Percentiles rank a stretch among this genome's conserved stretches.
Evolutionary conservation across 108 stramenopile species (phyloP).

Genomic region (Schizochytrium sp.): DNA sequence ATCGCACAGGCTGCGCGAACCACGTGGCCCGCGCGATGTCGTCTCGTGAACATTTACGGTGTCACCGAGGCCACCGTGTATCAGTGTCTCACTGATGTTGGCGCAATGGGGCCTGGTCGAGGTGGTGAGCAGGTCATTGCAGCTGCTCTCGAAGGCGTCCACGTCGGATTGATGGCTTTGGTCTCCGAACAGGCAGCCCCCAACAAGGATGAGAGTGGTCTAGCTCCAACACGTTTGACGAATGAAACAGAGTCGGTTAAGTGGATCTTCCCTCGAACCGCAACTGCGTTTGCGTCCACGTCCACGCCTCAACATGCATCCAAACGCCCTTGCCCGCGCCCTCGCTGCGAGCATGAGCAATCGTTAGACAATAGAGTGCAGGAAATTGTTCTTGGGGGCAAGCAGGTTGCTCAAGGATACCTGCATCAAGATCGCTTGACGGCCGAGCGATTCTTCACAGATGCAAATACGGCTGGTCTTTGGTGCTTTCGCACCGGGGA

Average conservation of each 20-base stretch:
- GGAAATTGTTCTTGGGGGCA: neutral
- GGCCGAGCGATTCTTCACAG: neutral
- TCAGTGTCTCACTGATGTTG: neutral
- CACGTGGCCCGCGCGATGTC: neutral
- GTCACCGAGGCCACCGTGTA: constrained; percentile 14
- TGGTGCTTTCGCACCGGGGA: neutral
- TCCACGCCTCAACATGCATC: too few species aligned
- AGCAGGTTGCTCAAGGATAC: neutral
- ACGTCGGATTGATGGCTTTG: neutral
- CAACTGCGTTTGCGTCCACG: too few species aligned
- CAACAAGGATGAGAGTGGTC: too few species aligned
- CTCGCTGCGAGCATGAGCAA: neutral
- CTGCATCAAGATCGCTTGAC: neutral
- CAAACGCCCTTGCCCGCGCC: neutral
- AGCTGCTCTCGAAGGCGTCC: neutral
- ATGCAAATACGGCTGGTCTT: neutral
- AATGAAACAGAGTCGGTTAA: too few species aligned
- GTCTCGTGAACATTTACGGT: neutral
- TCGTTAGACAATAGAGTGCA: neutral
- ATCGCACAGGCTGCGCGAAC: neutral
- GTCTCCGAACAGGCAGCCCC: neutral
- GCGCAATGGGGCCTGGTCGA: neutral
- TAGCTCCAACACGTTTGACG: too few species aligned
- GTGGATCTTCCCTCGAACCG: too few species aligned
- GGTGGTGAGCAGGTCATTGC: neutral